A percentile compares a stretch with the other conserved stretches of the same genome.
These are phyloP conservation scores for Pythium oligandrum DNA, from an alignment of 352 stramenopile genomes.

Conservation along the genomic window DNA sequence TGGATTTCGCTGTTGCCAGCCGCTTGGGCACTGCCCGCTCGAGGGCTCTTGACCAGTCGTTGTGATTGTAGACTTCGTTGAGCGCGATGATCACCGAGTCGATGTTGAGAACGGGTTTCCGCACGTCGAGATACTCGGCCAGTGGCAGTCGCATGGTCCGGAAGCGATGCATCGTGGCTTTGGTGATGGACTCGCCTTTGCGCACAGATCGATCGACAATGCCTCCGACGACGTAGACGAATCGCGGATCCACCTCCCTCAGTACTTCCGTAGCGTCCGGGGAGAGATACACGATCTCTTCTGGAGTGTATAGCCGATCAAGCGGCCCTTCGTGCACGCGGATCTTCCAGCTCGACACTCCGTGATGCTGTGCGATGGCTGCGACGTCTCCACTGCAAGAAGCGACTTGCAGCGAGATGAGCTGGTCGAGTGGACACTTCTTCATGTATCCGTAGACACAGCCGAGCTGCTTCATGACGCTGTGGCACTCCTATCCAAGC, in stretches of 20 bases:
- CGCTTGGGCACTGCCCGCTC: conserved; percentile 44
- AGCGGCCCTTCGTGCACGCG: conserved; percentile 39
- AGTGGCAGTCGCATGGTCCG: conserved; percentile 53
- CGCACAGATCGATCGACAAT: conserved; percentile 84
- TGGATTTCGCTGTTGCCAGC: conserved; percentile 23
- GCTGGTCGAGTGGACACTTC: conserved; percentile 47
- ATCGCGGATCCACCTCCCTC: conserved; percentile 30
- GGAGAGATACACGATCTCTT: conserved; percentile 75
- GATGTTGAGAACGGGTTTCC: conserved; percentile 76
- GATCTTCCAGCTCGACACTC: conserved; percentile 49
- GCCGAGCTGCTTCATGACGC: conserved; percentile 75
- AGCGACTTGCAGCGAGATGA: conserved; percentile 54
- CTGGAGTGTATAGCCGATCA: conserved; percentile 37
- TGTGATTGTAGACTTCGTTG: conserved; percentile 70
- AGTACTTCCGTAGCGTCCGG: conserved; percentile 78
- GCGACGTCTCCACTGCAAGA: conserved; percentile 37
- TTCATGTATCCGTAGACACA: conserved; percentile 80
- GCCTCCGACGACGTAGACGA: conserved; percentile 75
- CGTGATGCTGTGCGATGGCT: conserved; percentile 34
- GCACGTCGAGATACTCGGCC: conserved; percentile 50
- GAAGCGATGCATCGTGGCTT: conserved; percentile 26
- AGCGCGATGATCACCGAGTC: conserved; percentile 66
- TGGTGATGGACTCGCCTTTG: conserved; percentile 34
- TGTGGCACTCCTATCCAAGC: conserved; percentile 52
- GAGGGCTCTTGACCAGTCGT: conserved; percentile 63